Conservation (phyloP, 805 yeast genomes). For the Candida taoyuanica region DNA sequence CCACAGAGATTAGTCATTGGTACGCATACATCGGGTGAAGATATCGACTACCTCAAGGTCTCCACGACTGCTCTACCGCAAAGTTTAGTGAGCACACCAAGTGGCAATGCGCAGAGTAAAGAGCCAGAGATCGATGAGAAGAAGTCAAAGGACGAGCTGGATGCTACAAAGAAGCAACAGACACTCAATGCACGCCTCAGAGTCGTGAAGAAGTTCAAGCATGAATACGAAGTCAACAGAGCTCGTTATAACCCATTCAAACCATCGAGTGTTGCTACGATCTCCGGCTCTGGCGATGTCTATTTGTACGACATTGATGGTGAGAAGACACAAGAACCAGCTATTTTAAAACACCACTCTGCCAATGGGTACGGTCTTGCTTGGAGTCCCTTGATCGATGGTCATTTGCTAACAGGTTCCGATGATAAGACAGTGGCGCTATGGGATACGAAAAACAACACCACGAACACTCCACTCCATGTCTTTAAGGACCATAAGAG, state of each 20-base stretch:
- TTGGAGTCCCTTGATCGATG: constrained; percentile 50
- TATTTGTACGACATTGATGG: constrained; percentile 41
- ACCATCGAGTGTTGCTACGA: constrained; percentile 52
- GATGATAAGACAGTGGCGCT: constrained; percentile 63
- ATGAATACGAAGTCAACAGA: constrained; percentile 64
- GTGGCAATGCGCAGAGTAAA: constrained; percentile 8
- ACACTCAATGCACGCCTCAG: constrained; percentile 50
- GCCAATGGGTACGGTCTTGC: constrained; percentile 73
- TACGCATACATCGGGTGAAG: constrained; percentile 72
- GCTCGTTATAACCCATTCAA: constrained; percentile 68
- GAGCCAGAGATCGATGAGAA: constrained; percentile 18
- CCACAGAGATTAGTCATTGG: constrained; percentile 57
- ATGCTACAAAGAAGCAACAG: constrained; percentile 19
- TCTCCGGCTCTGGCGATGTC: constrained; percentile 62
- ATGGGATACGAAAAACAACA: constrained; percentile 43
- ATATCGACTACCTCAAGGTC: constrained; percentile 58
- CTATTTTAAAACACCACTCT: constrained; percentile 44
- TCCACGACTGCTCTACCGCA: constrained; percentile 58
- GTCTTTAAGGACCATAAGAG: constrained; percentile 41
- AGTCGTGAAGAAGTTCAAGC: constrained; percentile 55
- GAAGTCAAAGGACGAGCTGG: constrained; percentile 8
- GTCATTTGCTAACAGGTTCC: constrained; percentile 53
- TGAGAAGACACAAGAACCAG: constrained; percentile 26
- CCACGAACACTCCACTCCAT: constrained; percentile 25
- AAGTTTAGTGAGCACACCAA: constrained; percentile 28